Evolutionary conservation across 345 rosid genomes (phyloP).

Genomic region (Durio zibethinus): DNA sequence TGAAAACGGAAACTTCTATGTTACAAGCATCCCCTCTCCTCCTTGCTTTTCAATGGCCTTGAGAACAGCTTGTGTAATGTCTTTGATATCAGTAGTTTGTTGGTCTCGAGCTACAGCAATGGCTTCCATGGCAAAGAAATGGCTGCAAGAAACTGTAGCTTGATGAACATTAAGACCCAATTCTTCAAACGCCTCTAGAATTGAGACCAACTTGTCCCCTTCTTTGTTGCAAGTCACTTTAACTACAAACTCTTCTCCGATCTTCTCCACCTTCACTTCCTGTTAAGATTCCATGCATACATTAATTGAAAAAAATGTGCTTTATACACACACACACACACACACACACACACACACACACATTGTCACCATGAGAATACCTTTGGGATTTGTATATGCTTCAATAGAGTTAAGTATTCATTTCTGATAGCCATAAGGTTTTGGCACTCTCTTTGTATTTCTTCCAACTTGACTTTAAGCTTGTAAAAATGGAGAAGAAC

Average conservation of each 20-base stretch:
- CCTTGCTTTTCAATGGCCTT: constrained; percentile 42
- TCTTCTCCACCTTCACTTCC: constrained; percentile 68
- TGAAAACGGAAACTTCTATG: background rate
- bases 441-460: constrained; percentile 40
- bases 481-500: constrained; percentile 46
- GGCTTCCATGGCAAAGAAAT: constrained; percentile 64
- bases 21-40: constrained; percentile 9
- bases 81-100: constrained; percentile 28
- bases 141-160: constrained; percentile 53
- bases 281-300: constrained; percentile 11
- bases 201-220: constrained; percentile 45
- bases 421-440: constrained; percentile 40
- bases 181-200: constrained; percentile 66
- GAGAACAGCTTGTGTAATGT: constrained; percentile 37
- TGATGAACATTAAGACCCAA: constrained; percentile 56
- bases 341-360: background rate
- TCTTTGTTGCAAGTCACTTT: constrained; percentile 44
- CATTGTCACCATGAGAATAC: constrained; percentile 17
- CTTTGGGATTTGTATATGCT: constrained; percentile 41
- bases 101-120: constrained; percentile 45
- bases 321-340: background rate
- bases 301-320: background rate
- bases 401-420: constrained; percentile 32
- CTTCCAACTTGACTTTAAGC: constrained; percentile 59
- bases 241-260: constrained; percentile 43